Percentiles rank a stretch among this genome's conserved stretches.
Evolutionary conservation across 1,284 basidiomycete genomes (phyloP).

Genomic region (Cutaneotrichosporon daszewskae): DNA sequence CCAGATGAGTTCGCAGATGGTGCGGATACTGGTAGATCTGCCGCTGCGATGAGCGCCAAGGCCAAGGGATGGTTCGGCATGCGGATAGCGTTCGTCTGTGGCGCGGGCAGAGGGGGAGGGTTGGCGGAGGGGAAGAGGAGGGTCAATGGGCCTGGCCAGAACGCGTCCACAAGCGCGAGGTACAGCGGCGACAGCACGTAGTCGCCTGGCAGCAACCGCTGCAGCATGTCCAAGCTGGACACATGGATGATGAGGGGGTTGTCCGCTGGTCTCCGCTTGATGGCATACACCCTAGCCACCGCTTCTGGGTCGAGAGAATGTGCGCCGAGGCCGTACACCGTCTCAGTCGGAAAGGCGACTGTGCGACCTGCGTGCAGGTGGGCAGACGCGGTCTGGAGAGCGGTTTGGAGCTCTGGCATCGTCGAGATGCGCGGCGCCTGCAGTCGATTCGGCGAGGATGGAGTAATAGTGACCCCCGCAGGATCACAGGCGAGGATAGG

Average conservation of each 20-base stretch:
- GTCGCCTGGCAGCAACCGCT: constrained; percentile 60
- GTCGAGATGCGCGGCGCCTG: constrained; percentile 32
- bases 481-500: neutral
- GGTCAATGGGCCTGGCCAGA: constrained; percentile 95
- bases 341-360: constrained; percentile 95
- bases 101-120: constrained; percentile 43
- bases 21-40: constrained; percentile 77
- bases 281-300: constrained; percentile 69
- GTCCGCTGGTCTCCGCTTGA: constrained; percentile 89
- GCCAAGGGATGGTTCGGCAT: constrained; percentile 94
- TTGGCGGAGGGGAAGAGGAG: constrained; percentile 74
- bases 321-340: constrained; percentile 94
- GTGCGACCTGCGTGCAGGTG: constrained; percentile 38
- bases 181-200: constrained; percentile 63
- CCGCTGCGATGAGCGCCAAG: constrained; percentile 73
- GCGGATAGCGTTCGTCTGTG: constrained; percentile 75
- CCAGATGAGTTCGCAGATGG: constrained; percentile 95
- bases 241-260: constrained; percentile 98
- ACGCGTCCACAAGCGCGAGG: constrained; percentile 65
- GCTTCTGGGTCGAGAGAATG: constrained; percentile 64
- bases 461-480: neutral
- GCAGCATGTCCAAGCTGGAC: constrained; percentile 76
- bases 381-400: constrained; percentile 32
- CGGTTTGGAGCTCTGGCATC: constrained; percentile 14
- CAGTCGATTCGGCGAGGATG: constrained; percentile 20